Evolutionary conservation across 805 yeast species (phyloP), one percentile per base, ranked within the genome.

Genomic region (Jamesozyma gamospora): DNA sequence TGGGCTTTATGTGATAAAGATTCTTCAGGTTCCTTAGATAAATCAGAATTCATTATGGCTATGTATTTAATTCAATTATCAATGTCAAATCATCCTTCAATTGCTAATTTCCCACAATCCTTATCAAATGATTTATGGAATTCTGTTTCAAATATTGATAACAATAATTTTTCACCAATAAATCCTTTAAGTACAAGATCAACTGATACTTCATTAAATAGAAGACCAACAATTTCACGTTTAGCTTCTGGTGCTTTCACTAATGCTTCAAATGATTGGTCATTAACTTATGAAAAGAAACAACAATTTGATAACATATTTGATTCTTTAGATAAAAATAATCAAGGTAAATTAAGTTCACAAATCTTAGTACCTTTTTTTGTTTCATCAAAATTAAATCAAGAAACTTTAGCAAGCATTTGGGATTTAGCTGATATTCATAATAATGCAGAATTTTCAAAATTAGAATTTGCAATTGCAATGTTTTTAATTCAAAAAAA

Each of bases 381-480:
- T 51, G 78, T 85, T 70, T 82, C 92, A 9, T 90, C 97, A 3
- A 82, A 84, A 45, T 72, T 92, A 43, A 72, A 79, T 37, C 95
- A 88, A 53, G 88, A 84, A 37, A 78, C 76, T 16, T 71, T 92
- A 46, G 98, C 97, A 1, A 65, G 76, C 18, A 78, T 90, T 32
- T 92, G 99, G 99, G 98, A 92, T 62, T 69, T 92, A 49, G 77
- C 97, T 9, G 96, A 92, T 58, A 72, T 86, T 45, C 82, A 84
- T 49, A 86, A 86, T 60, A 76, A 83, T 33, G 96, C 96, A 19
- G 72, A 72, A 32, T 86, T 92, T 55, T 71, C 84, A 36, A 76
- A 73, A 52, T 69, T 75, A 47, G 98, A 92, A 59, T 92, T 92
- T 60, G 79, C 94, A 3, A 80, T 92, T 55, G 96, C 97, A 14